Evolutionary conservation across 768 basidiomycete genomes (phyloP).

Genomic region (Boletus rubescentipes): DNA sequence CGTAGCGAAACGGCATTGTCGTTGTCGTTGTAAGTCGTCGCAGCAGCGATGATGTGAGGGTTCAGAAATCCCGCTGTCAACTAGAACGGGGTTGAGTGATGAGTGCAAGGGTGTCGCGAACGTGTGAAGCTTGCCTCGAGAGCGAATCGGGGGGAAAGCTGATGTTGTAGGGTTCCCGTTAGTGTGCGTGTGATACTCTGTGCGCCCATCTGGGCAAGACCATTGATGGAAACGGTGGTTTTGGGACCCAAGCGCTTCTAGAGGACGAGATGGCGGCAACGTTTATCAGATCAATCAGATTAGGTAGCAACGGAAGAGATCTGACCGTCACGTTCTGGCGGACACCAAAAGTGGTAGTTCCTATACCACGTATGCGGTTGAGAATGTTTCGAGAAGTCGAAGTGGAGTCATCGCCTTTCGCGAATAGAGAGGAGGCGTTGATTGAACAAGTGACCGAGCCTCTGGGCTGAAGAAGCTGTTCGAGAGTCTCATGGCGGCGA

Average conservation of each 20-base stretch:
- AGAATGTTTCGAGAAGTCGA: slow-evolving; percentile 28
- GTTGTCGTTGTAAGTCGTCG: slow-evolving; percentile 48
- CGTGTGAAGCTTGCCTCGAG: slow-evolving; percentile 40
- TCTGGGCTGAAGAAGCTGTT: slow-evolving; percentile 43
- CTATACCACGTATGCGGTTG: slow-evolving; percentile 38
- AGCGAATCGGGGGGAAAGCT: slow-evolving; percentile 64
- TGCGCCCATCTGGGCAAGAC: slow-evolving; percentile 33
- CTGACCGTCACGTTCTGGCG: slow-evolving; percentile 47
- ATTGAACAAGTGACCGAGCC: slow-evolving; percentile 46
- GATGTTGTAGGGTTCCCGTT: slow-evolving; percentile 71
- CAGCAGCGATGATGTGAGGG: slow-evolving; percentile 42
- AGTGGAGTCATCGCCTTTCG: slow-evolving; percentile 31
- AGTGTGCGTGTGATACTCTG: slow-evolving; percentile 41
- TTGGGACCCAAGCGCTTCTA: slow-evolving; percentile 50
- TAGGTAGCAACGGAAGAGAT: slow-evolving; percentile 9
- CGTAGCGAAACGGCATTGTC: slow-evolving; percentile 45
- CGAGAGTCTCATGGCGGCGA: slow-evolving; percentile 36
- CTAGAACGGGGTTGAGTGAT: slow-evolving; percentile 28
- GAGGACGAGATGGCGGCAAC: slow-evolving; percentile 15
- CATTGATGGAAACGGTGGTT: slow-evolving; percentile 43
- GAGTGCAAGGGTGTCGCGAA: slow-evolving; percentile 10
- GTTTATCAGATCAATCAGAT: slow-evolving; percentile 23
- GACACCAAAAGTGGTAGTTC: slow-evolving; percentile 36
- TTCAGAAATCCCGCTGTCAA: slow-evolving; percentile 40
- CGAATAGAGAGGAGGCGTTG: slow-evolving; percentile 50